A percentile compares a stretch with the other conserved stretches of the same genome.
These are phyloP conservation scores for Termitomyces bulborhizus DNA, from an alignment of 768 basidiomycete genomes.

Conservation along the genomic window DNA sequence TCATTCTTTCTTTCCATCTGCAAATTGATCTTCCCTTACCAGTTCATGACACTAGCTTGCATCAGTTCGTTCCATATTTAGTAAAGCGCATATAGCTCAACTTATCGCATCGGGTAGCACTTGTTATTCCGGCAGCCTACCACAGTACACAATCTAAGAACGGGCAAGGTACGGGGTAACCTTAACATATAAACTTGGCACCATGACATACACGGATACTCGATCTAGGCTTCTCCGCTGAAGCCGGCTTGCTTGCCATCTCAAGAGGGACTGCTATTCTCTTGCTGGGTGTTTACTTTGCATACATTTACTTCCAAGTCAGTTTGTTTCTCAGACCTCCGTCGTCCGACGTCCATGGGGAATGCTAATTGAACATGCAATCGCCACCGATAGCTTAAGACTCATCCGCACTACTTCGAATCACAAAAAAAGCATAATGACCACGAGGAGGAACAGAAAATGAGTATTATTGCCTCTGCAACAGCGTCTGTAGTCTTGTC, in stretches of 20 bases:
- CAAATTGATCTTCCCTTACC: constrained; percentile 8
- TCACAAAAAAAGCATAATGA: constrained; percentile 1
- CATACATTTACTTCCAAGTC: constrained; percentile 74
- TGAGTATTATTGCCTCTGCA: constrained; percentile 68
- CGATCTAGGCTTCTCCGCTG: constrained; percentile 20
- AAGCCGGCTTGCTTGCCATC: constrained; percentile 59
- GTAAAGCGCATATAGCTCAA: too few species aligned
- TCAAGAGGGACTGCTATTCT: constrained; percentile 78
- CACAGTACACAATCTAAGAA: constrained; percentile 33
- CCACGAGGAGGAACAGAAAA: constrained; percentile 34
- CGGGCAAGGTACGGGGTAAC: constrained; percentile 6
- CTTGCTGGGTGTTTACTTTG: constrained; percentile 66
- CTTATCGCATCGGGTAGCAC: constrained; percentile 32
- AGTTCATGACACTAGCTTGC: constrained; percentile 83
- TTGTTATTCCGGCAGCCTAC: constrained; percentile 90
- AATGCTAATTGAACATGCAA: not conserved
- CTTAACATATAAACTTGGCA: not conserved
- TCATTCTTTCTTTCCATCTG: not conserved
- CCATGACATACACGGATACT: constrained; percentile 2
- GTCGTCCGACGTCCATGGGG: not conserved
- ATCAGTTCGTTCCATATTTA: constrained; percentile 51
- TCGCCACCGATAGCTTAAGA: constrained; percentile 46
- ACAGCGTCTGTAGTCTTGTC: constrained; percentile 31
- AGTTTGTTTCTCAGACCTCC: constrained; percentile 9
- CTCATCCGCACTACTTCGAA: constrained; percentile 63